phyloP scores from a whole-genome alignment of 306 rosid species.

The Cicer chorassanicum region DNA sequence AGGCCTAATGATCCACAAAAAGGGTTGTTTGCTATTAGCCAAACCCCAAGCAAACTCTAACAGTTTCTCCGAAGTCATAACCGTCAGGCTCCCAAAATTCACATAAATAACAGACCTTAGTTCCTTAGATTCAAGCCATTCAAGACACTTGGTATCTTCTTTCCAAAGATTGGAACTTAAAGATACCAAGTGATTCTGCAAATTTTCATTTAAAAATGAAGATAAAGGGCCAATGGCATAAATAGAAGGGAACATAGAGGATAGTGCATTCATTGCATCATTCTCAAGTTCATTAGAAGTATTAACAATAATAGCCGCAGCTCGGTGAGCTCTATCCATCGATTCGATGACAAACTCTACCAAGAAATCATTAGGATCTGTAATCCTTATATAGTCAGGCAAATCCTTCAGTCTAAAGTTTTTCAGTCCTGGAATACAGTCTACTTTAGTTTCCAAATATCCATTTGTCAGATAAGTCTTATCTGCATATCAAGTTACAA shows the following conservation, averaged over 20 bases:
- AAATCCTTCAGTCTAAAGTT: slow-evolving; percentile 39
- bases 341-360: not conserved
- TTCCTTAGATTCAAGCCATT: slow-evolving; percentile 28
- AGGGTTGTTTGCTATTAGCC: slow-evolving; percentile 12
- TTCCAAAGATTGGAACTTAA: slow-evolving; percentile 18
- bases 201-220: slow-evolving; percentile 11
- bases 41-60: slow-evolving; percentile 36
- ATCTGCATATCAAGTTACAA: slow-evolving; percentile 35
- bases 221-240: slow-evolving; percentile 17
- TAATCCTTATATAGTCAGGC: slow-evolving; percentile 15
- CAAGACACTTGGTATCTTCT: slow-evolving; percentile 20
- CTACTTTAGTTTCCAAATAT: slow-evolving; percentile 34
- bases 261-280: slow-evolving; percentile 24
- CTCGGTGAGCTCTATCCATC: not conserved
- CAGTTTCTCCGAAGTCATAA: not conserved
- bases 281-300: slow-evolving; percentile 33
- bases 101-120: not conserved
- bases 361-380: slow-evolving; percentile 18
- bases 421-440: slow-evolving; percentile 40
- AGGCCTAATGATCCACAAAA: slow-evolving; percentile 31
- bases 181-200: not conserved
- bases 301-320: slow-evolving; percentile 11
- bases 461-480: slow-evolving; percentile 39
- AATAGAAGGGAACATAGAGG: not conserved
- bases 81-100: slow-evolving; percentile 12